Evolutionary conservation across 192 early-diverging fungal species (phyloP).

Genomic region (Coemansia nantahalensis): DNA sequence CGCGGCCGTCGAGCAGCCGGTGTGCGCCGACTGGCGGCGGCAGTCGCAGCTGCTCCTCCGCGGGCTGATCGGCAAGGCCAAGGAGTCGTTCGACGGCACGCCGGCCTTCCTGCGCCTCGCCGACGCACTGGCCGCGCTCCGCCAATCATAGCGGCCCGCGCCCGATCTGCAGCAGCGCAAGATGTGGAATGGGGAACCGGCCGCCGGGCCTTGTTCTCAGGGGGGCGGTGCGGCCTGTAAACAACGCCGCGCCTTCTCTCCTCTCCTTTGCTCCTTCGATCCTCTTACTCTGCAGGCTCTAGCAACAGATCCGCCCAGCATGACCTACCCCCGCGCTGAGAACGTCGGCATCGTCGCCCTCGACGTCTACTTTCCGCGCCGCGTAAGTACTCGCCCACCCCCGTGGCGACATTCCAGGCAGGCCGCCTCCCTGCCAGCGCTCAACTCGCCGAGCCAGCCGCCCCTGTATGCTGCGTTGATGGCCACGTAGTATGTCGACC

Average conservation of each 20-base stretch:
- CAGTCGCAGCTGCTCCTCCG: slow-evolving; percentile 80
- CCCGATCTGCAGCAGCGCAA: too few species aligned
- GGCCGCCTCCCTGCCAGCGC: too few species aligned
- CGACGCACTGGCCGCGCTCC: slow-evolving; percentile 62
- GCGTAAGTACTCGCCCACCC: slow-evolving; percentile 28
- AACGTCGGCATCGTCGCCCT: slow-evolving; percentile 66
- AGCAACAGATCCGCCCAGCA: neutral
- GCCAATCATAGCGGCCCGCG: slow-evolving; percentile 25
- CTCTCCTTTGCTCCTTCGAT: too few species aligned
- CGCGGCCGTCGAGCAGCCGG: slow-evolving; percentile 42
- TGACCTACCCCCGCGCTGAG: slow-evolving; percentile 48
- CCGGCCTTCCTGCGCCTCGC: slow-evolving; percentile 59
- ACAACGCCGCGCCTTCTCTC: neutral
- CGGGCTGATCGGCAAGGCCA: slow-evolving; percentile 79
- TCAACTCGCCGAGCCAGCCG: neutral
- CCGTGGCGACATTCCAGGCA: too few species aligned
- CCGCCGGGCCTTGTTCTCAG: too few species aligned
- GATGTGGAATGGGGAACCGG: too few species aligned
- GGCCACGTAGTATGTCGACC: slow-evolving; percentile 35
- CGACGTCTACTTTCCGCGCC: slow-evolving; percentile 66
- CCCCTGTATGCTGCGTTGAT: neutral
- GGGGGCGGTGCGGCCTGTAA: neutral
- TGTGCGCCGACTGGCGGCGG: slow-evolving; percentile 89
- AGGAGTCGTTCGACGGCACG: slow-evolving; percentile 68
- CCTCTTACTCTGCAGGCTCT: neutral